phyloP scores from a whole-genome alignment of 139 green algal species.

The Chlamydomonas sp. region DNA sequence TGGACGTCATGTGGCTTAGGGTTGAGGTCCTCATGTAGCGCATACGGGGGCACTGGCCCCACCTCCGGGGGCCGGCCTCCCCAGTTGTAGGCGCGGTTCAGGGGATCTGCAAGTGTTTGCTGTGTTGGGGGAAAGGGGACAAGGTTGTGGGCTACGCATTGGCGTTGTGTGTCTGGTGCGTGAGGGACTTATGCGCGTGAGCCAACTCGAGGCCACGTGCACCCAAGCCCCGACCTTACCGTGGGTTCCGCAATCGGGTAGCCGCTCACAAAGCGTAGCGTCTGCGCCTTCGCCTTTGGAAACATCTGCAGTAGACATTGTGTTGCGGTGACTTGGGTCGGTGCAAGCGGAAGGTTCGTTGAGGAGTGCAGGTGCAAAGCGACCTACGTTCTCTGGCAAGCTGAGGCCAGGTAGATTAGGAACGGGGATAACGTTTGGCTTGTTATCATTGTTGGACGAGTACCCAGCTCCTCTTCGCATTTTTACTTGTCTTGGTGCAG shows the following conservation, averaged over 20 bases:
- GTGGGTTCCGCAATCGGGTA: constrained; percentile 33
- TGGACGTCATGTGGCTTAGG: background rate
- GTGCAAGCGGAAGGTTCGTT: no score
- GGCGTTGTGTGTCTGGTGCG: background rate
- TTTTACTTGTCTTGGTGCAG: no score
- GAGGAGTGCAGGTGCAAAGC: no score
- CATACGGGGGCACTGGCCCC: background rate
- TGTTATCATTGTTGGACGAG: no score
- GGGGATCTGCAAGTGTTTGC: background rate
- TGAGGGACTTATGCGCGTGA: background rate
- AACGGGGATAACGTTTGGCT: no score
- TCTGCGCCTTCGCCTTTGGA: constrained; percentile 1
- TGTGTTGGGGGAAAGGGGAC: background rate
- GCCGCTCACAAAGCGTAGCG: constrained; percentile 20
- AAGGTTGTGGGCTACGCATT: background rate
- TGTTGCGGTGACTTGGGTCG: no score
- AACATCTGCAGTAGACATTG: background rate
- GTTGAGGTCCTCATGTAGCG: background rate
- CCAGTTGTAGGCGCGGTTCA: constrained; percentile 10
- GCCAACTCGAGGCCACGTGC: background rate
- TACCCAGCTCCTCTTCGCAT: no score
- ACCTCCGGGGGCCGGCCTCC: background rate
- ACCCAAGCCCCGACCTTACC: background rate
- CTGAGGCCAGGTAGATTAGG: no score
- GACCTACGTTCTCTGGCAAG: no score